phyloP scores from a whole-genome alignment of 306 rosid genomes.

The Coriaria nepalensis region DNA sequence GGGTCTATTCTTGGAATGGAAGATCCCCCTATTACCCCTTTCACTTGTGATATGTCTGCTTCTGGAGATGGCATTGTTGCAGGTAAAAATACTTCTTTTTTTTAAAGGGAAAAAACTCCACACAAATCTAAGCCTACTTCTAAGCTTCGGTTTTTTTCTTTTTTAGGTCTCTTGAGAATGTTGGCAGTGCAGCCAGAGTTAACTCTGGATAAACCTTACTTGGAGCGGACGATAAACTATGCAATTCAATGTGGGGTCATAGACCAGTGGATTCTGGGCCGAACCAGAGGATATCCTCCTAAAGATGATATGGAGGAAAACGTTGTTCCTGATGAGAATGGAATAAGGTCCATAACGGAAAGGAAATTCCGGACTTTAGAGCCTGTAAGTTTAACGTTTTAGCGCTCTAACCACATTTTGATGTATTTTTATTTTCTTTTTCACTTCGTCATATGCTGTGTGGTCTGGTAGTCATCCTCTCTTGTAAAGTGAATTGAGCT shows the following conservation, averaged over 20 bases:
- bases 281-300: constrained; percentile 60
- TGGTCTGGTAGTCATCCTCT: no score
- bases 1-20: constrained; percentile 83
- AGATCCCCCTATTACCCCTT: constrained; percentile 74
- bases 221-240: constrained; percentile 54
- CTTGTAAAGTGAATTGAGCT: no score
- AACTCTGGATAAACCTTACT: constrained; percentile 59
- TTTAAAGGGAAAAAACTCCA: no score
- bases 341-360: constrained; percentile 60
- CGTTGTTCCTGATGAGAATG: constrained; percentile 45
- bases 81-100: no score
- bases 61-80: constrained; percentile 93
- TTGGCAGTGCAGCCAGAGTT: constrained; percentile 61
- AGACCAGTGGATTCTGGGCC: constrained; percentile 76
- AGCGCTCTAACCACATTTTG: no score
- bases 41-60: constrained; percentile 77
- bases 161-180: constrained; percentile 77
- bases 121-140: no score
- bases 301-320: constrained; percentile 43
- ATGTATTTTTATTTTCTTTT: not conserved
- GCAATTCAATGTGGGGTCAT: constrained; percentile 79
- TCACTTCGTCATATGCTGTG: no score
- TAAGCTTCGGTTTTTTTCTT: constrained; percentile 9
- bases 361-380: constrained; percentile 49
- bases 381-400: constrained; percentile 21